A percentile compares a stretch with the other conserved stretches of the same genome.
Evolutionary conservation across 176 grass and related monocot genomes (phyloP).

Genomic region (Stipa capillata): DNA sequence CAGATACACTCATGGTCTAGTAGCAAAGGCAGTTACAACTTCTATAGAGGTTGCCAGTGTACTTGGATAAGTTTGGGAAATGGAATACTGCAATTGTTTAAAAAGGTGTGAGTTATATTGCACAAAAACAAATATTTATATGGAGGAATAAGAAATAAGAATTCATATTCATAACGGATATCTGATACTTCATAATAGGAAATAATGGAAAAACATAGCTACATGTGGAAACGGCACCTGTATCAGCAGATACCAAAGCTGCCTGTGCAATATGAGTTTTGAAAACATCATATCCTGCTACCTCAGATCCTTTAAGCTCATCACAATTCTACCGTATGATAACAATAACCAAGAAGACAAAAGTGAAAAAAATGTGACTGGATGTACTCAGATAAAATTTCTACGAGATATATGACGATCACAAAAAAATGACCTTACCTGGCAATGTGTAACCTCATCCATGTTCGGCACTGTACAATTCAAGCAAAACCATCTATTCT

Average conservation of each 20-base stretch:
- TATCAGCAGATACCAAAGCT: constrained; percentile 39
- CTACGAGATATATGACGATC: neutral
- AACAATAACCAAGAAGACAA: constrained; percentile 23
- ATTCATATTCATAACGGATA: neutral
- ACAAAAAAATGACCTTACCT: constrained; percentile 34
- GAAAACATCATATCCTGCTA: constrained; percentile 65
- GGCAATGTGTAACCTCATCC: constrained; percentile 37
- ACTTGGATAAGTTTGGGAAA: neutral
- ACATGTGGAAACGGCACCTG: constrained; percentile 34
- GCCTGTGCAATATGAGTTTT: constrained; percentile 38
- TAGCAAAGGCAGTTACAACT: neutral
- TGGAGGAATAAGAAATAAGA: neutral
- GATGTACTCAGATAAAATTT: constrained; percentile 2
- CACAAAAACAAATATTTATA: neutral
- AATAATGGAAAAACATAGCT: constrained; percentile 5
- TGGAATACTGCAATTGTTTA: neutral
- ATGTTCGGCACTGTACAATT: constrained; percentile 75
- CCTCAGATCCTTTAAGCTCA: constrained; percentile 44
- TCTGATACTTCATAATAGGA: constrained; percentile 1
- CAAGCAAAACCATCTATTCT: constrained; percentile 67
- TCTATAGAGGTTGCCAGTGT: neutral
- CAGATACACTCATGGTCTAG: neutral
- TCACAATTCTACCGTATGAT: constrained; percentile 45
- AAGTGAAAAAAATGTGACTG: constrained; percentile 16
- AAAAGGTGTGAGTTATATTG: neutral